Evolutionary conservation across 176 grass and related monocot species (phyloP).

Genomic region (Ensete glaucum): DNA sequence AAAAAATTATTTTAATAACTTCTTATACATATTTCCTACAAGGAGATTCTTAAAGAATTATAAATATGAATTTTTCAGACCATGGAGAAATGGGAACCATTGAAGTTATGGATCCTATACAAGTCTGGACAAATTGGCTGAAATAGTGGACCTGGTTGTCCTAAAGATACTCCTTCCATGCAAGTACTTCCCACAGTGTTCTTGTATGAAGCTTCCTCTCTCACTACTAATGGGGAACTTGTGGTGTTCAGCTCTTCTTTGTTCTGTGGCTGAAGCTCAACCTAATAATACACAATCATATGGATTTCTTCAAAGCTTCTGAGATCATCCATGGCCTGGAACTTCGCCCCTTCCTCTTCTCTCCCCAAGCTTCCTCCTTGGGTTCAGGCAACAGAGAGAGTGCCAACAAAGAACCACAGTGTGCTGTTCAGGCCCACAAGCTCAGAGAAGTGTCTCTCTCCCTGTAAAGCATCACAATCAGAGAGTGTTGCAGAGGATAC

Average conservation of each 20-base stretch:
- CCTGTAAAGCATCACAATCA: constrained; percentile 42
- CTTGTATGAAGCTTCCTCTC: neutral
- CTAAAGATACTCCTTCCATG: neutral
- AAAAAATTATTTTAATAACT: too few species aligned
- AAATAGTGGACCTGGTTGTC: neutral
- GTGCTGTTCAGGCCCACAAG: constrained; percentile 16
- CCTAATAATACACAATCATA: neutral
- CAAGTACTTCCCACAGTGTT: neutral
- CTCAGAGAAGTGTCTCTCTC: constrained; percentile 20
- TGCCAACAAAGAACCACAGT: constrained; percentile 28
- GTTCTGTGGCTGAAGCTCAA: neutral
- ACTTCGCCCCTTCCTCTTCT: constrained; percentile 51
- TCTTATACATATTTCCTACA: too few species aligned
- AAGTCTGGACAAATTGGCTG: neutral
- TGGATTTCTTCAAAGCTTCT: neutral
- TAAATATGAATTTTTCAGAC: neutral
- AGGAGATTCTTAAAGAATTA: too few species aligned
- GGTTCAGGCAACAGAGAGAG: constrained; percentile 44
- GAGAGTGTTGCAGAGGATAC: constrained; percentile 60
- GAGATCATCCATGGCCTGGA: constrained; percentile 55
- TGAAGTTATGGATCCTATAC: neutral
- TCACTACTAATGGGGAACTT: neutral
- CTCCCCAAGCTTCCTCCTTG: constrained; percentile 32
- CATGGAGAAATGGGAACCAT: neutral
- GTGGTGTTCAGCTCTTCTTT: constrained; percentile 1